These are phyloP conservation scores for Penicillium vulpinum DNA, from an alignment of 2,329 filamentous ascomycete species.

Conservation along the genomic window DNA sequence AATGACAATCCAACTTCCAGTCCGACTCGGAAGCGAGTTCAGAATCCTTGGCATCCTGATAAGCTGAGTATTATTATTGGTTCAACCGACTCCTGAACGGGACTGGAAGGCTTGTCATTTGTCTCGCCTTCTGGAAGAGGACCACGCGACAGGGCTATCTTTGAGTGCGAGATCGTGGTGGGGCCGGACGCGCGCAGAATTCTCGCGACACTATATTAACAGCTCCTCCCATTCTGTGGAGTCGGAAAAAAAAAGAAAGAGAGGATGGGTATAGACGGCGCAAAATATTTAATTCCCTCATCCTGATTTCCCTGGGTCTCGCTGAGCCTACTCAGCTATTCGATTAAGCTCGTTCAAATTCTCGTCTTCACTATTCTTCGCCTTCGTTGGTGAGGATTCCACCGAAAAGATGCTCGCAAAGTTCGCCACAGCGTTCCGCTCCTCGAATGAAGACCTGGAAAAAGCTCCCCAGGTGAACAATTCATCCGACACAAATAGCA, in stretches of 20 bases:
- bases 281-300: slow-evolving; percentile 8
- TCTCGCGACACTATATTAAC: slow-evolving; percentile 23
- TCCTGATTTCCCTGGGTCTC: slow-evolving; percentile 18
- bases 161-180: slow-evolving; percentile 8
- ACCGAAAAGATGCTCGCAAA: slow-evolving; percentile 14
- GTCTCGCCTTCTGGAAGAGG: slow-evolving; percentile 19
- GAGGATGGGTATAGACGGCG: too few species aligned
- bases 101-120: slow-evolving; percentile 22
- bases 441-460: slow-evolving; percentile 32
- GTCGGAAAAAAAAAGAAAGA: slow-evolving; percentile 22
- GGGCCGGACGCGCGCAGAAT: slow-evolving; percentile 20
- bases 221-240: slow-evolving; percentile 15
- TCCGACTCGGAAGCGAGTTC: slow-evolving; percentile 10
- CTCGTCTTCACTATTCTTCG: slow-evolving; percentile 9
- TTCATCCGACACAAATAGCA: slow-evolving; percentile 33
- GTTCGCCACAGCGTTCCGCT: slow-evolving; percentile 22
- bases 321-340: slow-evolving; percentile 25
- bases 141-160: slow-evolving; percentile 24
- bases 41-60: slow-evolving; percentile 19
- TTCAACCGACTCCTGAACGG: background rate
- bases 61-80: slow-evolving; percentile 15
- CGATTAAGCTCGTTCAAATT: slow-evolving; percentile 5
- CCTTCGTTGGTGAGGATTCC: slow-evolving; percentile 14
- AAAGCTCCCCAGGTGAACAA: slow-evolving; percentile 35
- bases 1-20: background rate